Evolutionary conservation across 2,329 filamentous ascomycete genomes (phyloP).

Genomic region (Scytalidium lignicola): DNA sequence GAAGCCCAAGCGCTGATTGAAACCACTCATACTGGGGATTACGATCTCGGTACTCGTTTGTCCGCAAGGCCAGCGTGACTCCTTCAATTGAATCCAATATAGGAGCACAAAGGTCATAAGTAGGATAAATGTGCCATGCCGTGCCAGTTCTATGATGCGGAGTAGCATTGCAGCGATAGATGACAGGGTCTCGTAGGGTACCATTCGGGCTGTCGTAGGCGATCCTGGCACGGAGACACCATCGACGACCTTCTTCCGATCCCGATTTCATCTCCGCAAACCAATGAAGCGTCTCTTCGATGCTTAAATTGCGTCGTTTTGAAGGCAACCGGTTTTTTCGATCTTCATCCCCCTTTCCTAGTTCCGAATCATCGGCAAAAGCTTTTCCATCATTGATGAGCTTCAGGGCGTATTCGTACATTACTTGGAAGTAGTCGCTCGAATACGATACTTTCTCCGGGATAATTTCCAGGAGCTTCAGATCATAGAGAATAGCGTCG

Average conservation of each 20-base stretch:
- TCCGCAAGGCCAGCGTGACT: slow-evolving; percentile 76
- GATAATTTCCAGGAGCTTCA: slow-evolving; percentile 82
- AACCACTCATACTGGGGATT: slow-evolving; percentile 88
- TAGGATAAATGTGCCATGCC: slow-evolving; percentile 81
- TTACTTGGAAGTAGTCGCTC: slow-evolving; percentile 88
- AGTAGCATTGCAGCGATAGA: slow-evolving; percentile 79
- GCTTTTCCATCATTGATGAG: slow-evolving; percentile 80
- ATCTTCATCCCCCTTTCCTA: slow-evolving; percentile 78
- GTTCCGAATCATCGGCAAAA: slow-evolving; percentile 87
- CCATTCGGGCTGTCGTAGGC: slow-evolving; percentile 86
- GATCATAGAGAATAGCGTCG: slow-evolving; percentile 84
- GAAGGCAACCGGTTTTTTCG: slow-evolving; percentile 77
- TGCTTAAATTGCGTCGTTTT: slow-evolving; percentile 65
- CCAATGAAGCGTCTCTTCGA: slow-evolving; percentile 75
- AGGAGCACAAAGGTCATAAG: slow-evolving; percentile 82
- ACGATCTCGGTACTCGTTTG: slow-evolving; percentile 82
- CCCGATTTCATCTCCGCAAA: slow-evolving; percentile 91
- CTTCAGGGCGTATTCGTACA: slow-evolving; percentile 76
- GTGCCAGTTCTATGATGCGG: slow-evolving; percentile 71
- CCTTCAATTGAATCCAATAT: slow-evolving; percentile 77
- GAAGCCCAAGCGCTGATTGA: slow-evolving; percentile 66
- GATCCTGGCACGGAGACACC: slow-evolving; percentile 91
- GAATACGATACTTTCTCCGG: slow-evolving; percentile 81
- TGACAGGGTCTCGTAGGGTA: slow-evolving; percentile 88
- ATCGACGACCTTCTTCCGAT: slow-evolving; percentile 67